Base-by-base conservation (phyloP, 805 yeast genomes). In the Candida sithepensis region DNA sequence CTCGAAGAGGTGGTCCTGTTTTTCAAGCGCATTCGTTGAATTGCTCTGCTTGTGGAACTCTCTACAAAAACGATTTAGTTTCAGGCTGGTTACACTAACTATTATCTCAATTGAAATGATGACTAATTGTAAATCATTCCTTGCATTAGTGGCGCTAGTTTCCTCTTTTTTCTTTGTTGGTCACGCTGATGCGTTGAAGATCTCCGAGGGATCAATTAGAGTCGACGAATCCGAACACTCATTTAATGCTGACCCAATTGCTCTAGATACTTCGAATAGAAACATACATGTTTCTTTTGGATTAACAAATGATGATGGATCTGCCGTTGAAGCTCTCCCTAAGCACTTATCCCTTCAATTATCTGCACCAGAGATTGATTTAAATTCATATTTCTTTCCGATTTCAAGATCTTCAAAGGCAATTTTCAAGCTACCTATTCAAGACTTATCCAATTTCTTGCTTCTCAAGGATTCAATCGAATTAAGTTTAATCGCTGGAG, bases 401-500 rank as follows among this genome's bases (percentile, higher is more conserved):
- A 38, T 46, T 1, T 39, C 48, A 16, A 55, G 50, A 44, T 45
- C 43, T 8, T 38, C 53, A 7, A 44, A 41, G 22, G 53, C 56
- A 19, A 43, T 44, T 20, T 40, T 57, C 28, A 41, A 41, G 3
- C 24, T 60, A 13, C 56, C 62, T 16, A 43, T 59, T 14, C 36
- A 50, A 1, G 52, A 56, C 20, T 47, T 67, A 13, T 62, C 69
- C 4, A 51, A 52, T 10, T 58, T 42, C 36, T 47, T 65, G 32
- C 54, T 58, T 36, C 20, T 33, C 8, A 44, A 46, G 24, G 58
- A 58, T 3, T 3, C 39, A 9, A 55, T 66, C 19, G 47, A 46
- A 4, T 49, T 66, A 19, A 53, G 50, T 26, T 43, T 67, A 7
- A 45, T 66, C 14, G 51, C 55, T 22, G 70, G 69, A 37, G 71